These are phyloP conservation scores for Ajuga chamaepitys DNA, from an alignment of 257 asterid genomes.

Conservation along the genomic window DNA sequence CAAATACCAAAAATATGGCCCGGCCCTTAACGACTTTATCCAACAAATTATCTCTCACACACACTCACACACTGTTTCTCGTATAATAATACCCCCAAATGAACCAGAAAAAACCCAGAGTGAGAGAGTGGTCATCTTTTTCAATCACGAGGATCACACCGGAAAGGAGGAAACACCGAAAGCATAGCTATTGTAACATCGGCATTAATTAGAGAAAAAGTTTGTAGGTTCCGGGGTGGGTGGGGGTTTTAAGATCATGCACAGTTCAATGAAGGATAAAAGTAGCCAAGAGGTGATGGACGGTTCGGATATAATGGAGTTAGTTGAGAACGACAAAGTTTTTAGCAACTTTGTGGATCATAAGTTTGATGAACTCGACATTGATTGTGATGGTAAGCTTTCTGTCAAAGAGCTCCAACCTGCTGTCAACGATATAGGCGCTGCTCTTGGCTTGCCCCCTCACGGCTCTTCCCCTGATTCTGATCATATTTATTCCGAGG, in stretches of 20 bases:
- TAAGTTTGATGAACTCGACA: conserved; percentile 74
- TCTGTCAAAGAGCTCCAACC: conserved; percentile 76
- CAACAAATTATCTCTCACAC: too few relatives aligned
- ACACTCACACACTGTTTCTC: background rate
- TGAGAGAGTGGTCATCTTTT: background rate
- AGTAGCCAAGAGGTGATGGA: conserved; percentile 56
- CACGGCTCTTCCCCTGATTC: conserved; percentile 62
- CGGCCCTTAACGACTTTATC: too few relatives aligned
- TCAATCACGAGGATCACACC: conserved; percentile 32
- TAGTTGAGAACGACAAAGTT: conserved; percentile 78
- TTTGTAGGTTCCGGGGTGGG: background rate
- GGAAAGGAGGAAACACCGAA: background rate
- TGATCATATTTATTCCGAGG: conserved; percentile 80
- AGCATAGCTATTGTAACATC: background rate
- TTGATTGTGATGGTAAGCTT: conserved; percentile 73
- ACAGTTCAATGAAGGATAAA: conserved; percentile 26
- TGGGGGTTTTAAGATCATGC: conserved; percentile 17
- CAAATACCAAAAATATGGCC: too few relatives aligned
- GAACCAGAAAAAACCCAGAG: background rate
- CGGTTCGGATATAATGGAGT: conserved; percentile 92
- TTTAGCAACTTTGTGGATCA: conserved; percentile 70
- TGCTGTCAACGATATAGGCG: conserved; percentile 77
- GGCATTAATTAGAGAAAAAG: conserved; percentile 21
- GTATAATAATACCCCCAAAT: background rate
- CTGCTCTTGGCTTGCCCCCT: conserved; percentile 82